Evolutionary conservation across 352 stramenopile genomes (phyloP), one percentile per base, ranked within the genome.

Genomic region (Phytophthora aleatoria): DNA sequence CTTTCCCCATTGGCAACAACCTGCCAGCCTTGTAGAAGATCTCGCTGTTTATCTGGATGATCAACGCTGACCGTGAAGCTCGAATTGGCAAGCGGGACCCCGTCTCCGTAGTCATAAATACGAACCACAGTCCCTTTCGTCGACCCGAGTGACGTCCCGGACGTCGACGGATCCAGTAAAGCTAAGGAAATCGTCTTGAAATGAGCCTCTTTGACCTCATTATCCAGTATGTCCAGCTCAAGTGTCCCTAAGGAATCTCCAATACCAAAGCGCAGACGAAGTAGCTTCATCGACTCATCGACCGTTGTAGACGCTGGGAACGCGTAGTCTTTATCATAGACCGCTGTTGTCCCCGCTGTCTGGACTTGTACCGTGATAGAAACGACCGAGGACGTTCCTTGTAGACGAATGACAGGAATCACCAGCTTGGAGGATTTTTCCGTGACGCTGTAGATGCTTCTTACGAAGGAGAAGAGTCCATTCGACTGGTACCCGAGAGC

Each of bases 71-170:
- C 10, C 7, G 57, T 50, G 43, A 92, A 91, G 1, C 41, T 75
- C 12, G 71, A 69, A 5, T 50, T 56, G 12, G 54, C 59, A 9
- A 88, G 58, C 2, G 54, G 36, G 0, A 26, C 13, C 20, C 74
- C 81, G 11, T 87, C 77, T 11, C 69, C 73, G 20, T 81, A 92
- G 53, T 90, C 82, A 15, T 83, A 92, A n/a, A 92, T 83, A 0
- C 77, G 79, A 36, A 90, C 48, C 0, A 54, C 65, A 8, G 71
- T 77, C 43, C 70, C 36, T 26, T 72, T 58, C 1, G 64, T 77
- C 8, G 56, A 57, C 0, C 81, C 84, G 3, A 90, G 42, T 2
- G 65, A 42, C 39, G 72, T 49, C 10, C 71, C 69, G 3, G 65
- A 13, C 0, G 48, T 73, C 7, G 63, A 54, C 3, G 76, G 77